Conservation (phyloP, 2,329 filamentous ascomycete species). For the Calonectria henricotiae region DNA sequence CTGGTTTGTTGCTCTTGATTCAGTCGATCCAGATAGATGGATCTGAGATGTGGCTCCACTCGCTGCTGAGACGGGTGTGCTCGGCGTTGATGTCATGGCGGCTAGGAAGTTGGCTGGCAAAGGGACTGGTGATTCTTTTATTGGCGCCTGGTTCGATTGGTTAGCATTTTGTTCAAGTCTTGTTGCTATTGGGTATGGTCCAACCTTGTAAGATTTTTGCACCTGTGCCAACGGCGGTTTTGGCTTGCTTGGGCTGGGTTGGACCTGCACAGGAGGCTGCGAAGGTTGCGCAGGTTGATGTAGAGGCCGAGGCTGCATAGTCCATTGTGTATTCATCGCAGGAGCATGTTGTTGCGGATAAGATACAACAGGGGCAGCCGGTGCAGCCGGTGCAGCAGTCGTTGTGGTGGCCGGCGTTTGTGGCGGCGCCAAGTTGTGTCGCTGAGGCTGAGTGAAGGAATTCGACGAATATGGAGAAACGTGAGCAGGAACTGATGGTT, state of each 20-base stretch:
- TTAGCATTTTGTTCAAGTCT: conserved; percentile 51
- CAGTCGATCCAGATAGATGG: conserved; percentile 22
- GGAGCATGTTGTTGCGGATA: conserved; percentile 35
- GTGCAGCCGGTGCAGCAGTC: background rate
- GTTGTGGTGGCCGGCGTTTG: background rate
- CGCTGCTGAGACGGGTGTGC: conserved; percentile 40
- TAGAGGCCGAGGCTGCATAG: background rate
- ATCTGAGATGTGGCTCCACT: conserved; percentile 41
- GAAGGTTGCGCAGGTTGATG: conserved; percentile 30
- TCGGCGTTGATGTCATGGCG: conserved; percentile 57
- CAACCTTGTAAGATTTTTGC: conserved; percentile 56
- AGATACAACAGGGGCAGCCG: background rate
- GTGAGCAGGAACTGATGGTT: conserved; percentile 3
- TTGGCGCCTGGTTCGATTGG: conserved; percentile 55
- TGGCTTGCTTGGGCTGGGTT: conserved; percentile 44
- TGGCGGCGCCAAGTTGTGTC: conserved; percentile 32
- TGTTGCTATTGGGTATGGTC: conserved; percentile 49
- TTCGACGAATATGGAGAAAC: conserved; percentile 24
- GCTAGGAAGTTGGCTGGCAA: conserved; percentile 63
- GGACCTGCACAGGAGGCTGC: background rate
- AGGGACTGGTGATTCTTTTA: conserved; percentile 64
- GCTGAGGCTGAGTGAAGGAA: conserved; percentile 26
- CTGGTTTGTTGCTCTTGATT: conserved; percentile 26
- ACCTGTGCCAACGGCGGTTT: conserved; percentile 46
- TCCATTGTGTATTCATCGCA: conserved; percentile 47